Conservation (phyloP, 2,329 filamentous ascomycete species). For the Botryosphaeria dothidea region DNA sequence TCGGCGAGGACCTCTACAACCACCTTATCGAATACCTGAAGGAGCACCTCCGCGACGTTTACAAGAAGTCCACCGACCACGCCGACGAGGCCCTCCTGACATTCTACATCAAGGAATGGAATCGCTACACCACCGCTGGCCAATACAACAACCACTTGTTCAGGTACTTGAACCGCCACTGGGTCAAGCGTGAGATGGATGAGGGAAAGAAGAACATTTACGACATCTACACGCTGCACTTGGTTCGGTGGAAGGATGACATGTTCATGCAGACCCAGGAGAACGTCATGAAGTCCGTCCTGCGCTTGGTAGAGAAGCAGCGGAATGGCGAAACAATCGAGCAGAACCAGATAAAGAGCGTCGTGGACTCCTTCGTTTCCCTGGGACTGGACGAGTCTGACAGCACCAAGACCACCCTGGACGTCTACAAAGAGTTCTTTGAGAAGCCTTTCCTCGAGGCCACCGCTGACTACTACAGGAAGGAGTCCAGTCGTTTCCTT, state of each 20-base stretch:
- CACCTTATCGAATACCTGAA: conserved; percentile 85
- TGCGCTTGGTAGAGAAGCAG: conserved; percentile 96
- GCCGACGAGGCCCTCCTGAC: conserved; percentile 84
- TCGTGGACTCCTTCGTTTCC: conserved; percentile 93
- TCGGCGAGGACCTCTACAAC: conserved; percentile 94
- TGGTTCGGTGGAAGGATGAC: conserved; percentile 92
- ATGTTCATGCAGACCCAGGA: conserved; percentile 81
- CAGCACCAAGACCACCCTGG: conserved; percentile 87
- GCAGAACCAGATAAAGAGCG: conserved; percentile 92
- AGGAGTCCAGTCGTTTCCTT: conserved; percentile 91
- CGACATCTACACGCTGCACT: conserved; percentile 94
- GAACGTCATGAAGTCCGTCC: conserved; percentile 92
- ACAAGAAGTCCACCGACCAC: conserved; percentile 73
- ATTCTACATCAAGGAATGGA: conserved; percentile 97
- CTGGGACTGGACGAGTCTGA: conserved; percentile 92
- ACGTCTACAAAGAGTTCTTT: conserved; percentile 91
- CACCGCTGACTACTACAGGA: conserved; percentile 82
- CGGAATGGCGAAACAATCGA: conserved; percentile 97
- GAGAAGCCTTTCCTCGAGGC: conserved; percentile 88
- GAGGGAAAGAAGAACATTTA: conserved; percentile 98
- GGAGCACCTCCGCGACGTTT: conserved; percentile 70
- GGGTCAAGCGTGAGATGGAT: conserved; percentile 98
- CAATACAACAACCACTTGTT: conserved; percentile 98
- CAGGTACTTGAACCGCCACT: conserved; percentile 93
- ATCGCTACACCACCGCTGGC: conserved; percentile 89